These are phyloP conservation scores for Monoraphidium neglectum DNA, from an alignment of 139 green algal genomes.

Conservation along the genomic window DNA sequence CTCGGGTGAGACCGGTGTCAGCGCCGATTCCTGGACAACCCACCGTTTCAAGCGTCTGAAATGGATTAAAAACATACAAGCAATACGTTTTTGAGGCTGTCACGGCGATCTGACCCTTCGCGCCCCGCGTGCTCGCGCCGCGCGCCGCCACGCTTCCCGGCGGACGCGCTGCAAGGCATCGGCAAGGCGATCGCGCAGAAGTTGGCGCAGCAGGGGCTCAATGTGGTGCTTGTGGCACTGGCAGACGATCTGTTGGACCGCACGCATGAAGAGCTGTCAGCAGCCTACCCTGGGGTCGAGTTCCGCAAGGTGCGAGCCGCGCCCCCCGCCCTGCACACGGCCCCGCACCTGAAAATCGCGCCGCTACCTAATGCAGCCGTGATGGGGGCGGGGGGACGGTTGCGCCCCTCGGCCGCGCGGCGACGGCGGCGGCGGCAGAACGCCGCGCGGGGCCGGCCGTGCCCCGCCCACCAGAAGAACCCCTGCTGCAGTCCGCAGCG, in stretches of 20 bases:
- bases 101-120: neutral
- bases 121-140: too few species aligned
- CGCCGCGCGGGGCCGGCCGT: too few species aligned
- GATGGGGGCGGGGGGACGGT: too few species aligned
- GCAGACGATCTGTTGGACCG: slow-evolving; percentile 76
- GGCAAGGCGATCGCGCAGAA: slow-evolving; percentile 84
- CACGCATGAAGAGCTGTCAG: slow-evolving; percentile 70
- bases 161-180: too few species aligned
- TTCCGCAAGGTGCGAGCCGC: slow-evolving; percentile 74
- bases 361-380: too few species aligned
- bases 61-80: neutral
- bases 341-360: too few species aligned
- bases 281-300: slow-evolving; percentile 59
- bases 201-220: slow-evolving; percentile 85
- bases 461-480: too few species aligned
- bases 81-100: neutral
- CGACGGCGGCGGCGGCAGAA: too few species aligned
- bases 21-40: neutral
- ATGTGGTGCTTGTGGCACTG: slow-evolving; percentile 90
- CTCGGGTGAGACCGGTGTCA: slow-evolving; percentile 61
- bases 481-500: too few species aligned
- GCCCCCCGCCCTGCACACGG: too few species aligned
- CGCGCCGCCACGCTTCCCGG: too few species aligned
- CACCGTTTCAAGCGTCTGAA: neutral
- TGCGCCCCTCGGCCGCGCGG: too few species aligned